These are phyloP conservation scores for Colletotrichum sp. DNA, from an alignment of 2,329 filamentous ascomycete species.

Conservation along the genomic window DNA sequence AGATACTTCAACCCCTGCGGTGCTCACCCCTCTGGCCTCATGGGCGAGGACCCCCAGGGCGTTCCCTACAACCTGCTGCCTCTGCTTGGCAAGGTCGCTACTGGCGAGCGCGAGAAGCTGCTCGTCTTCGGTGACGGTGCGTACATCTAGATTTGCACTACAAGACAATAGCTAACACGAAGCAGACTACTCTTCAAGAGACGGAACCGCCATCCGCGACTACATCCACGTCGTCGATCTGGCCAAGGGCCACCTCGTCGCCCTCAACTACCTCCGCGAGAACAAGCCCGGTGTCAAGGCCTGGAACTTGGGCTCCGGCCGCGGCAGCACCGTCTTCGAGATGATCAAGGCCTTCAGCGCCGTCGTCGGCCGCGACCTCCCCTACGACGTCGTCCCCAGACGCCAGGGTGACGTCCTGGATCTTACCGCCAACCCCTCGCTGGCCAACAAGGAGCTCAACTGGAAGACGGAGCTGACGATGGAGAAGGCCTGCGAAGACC, in stretches of 20 bases:
- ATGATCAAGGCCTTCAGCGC: constrained; percentile 94
- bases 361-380: constrained; percentile 83
- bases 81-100: constrained; percentile 92
- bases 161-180: constrained; percentile 19
- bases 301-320: constrained; percentile 96
- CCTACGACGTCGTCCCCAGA: constrained; percentile 84
- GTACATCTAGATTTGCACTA: constrained; percentile 26
- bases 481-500: constrained; percentile 90
- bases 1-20: constrained; percentile 98
- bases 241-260: constrained; percentile 83
- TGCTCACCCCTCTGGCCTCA: constrained; percentile 91
- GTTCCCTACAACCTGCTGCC: constrained; percentile 96
- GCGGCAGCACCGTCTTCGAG: constrained; percentile 94
- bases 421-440: constrained; percentile 87
- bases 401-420: constrained; percentile 91
- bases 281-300: constrained; percentile 88
- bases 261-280: constrained; percentile 87
- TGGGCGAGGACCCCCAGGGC: constrained; percentile 97
- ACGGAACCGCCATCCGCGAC: constrained; percentile 94
- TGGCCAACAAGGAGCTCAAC: constrained; percentile 85
- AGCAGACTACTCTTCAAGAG: constrained; percentile 85
- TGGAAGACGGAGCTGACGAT: constrained; percentile 93
- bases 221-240: constrained; percentile 98
- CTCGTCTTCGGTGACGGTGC: constrained; percentile 92
- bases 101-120: constrained; percentile 92